phyloP scores from a whole-genome alignment of 306 rosid species.

The Canavalia gladiata region DNA sequence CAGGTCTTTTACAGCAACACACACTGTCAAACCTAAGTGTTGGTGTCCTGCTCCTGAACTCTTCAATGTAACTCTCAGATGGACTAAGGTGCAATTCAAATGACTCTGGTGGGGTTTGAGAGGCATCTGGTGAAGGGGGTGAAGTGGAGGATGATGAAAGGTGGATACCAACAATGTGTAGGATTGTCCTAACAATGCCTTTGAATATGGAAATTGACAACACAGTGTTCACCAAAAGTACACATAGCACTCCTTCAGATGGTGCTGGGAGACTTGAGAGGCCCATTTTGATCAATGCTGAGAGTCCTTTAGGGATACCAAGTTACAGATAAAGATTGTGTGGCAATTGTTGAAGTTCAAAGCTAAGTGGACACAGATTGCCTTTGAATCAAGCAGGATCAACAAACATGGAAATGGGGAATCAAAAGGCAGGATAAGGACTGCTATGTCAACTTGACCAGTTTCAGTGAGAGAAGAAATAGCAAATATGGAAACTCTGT shows the following conservation, averaged over 20 bases:
- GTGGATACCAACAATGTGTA: conserved; percentile 70
- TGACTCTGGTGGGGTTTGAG: conserved; percentile 59
- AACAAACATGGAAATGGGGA: conserved; percentile 33
- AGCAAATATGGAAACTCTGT: conserved; percentile 25
- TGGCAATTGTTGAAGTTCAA: conserved; percentile 28
- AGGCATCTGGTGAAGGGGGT: conserved; percentile 52
- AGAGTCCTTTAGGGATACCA: conserved; percentile 14
- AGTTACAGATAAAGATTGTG: conserved; percentile 10
- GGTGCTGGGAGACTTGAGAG: conserved; percentile 95
- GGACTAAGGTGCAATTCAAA: conserved; percentile 54
- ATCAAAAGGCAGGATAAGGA: not conserved
- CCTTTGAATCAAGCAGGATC: conserved; percentile 43
- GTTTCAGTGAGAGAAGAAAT: not conserved
- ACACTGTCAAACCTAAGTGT: conserved; percentile 61
- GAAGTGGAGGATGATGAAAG: conserved; percentile 64
- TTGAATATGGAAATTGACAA: conserved; percentile 80
- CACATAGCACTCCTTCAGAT: conserved; percentile 86
- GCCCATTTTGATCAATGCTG: conserved; percentile 68
- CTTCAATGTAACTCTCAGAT: conserved; percentile 64
- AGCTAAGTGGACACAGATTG: conserved; percentile 9
- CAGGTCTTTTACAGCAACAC: conserved; percentile 52
- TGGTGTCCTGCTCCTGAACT: conserved; percentile 68
- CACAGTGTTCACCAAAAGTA: conserved; percentile 76
- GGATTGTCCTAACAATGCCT: conserved; percentile 77
- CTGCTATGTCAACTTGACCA: conserved; percentile 34